These are phyloP conservation scores for Eimeria acervulina DNA, from an alignment of 169 alveolate genomes.

Conservation along the genomic window DNA sequence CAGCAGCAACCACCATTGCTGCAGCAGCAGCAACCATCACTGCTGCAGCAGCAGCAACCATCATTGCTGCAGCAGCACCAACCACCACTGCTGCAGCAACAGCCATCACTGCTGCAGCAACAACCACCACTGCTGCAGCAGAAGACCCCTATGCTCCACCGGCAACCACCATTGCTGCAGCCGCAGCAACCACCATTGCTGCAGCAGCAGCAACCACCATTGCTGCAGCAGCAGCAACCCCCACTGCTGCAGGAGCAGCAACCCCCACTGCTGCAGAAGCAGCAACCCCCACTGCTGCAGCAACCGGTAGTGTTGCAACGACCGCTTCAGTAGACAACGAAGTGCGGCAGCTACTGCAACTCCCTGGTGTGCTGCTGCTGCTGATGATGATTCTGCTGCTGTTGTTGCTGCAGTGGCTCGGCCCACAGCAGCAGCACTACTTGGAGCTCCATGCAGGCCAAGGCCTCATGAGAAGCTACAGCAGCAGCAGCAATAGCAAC, in stretches of 20 bases:
- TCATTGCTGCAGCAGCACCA: slow-evolving; percentile 10
- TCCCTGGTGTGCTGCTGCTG: no score
- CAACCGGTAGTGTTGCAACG: no score
- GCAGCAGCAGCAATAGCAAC: background rate
- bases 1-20: background rate
- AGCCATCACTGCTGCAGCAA: background rate
- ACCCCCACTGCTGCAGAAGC: no score
- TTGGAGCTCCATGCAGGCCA: no score
- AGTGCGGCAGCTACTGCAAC: no score
- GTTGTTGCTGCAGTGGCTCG: no score
- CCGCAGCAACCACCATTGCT: background rate
- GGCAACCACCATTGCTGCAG: background rate
- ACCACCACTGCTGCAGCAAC: background rate
- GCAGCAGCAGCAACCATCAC: slow-evolving; percentile 13
- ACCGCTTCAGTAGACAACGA: no score
- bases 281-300: no score
- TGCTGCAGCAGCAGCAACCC: background rate
- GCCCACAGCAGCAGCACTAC: no score
- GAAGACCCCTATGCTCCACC: background rate
- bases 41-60: slow-evolving; percentile 34
- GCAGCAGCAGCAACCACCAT: background rate
- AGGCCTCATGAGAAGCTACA: no score
- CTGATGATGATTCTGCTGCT: no score
- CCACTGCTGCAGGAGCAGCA: no score
- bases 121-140: slow-evolving; percentile 19